Base-by-base conservation (phyloP, 192 early-diverging fungal genomes). In the Backusella psychrophila region DNA sequence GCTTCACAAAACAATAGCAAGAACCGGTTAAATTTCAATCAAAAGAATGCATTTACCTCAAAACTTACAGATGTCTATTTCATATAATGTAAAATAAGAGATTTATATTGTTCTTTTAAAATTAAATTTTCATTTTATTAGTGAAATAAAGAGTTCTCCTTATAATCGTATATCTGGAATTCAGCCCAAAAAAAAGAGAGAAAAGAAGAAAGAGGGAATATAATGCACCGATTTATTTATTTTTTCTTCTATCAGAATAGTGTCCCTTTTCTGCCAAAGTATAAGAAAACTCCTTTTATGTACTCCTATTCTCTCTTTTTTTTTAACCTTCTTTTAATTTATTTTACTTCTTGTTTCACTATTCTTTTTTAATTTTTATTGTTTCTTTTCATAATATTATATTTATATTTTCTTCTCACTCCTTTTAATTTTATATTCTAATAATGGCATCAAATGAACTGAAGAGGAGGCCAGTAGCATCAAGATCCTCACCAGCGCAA, bases 221-320 rank as follows among this genome's bases (percentile, higher is more conserved):
- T n/a, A 39, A 49, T 49, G n/a, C 42, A 44, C 15, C 42, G 42
- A 44, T 44, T 44, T 39, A 39, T 39, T 11, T 38, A 38, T 38
- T 44, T 44, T 5, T 44, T 44, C 19, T 49, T 49, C 46, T n/a
- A 49, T 49, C 19, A 63, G 56, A 63, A 63, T 26, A 29, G 23
- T 29, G 4, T 63, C 56, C 56, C 56, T 63, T 63, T 63, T 63
- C 56, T 63, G 11, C 21, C 56, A 63, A 21, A 63, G 29, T 63
- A 63, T 63, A 63, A 63, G 23, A 63, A 26, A 63, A 63, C 56
- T 63, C 56, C 56, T 63, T 63, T 63, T 63, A 63, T 63, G 56
- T 63, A 26, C 56, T 63, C 56, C 56, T 63, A 63, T 63, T 63
- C 56, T 29, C 23, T 63, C 56, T 29, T 3, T 39, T 39, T 29